Evolutionary conservation across 73 alveolate species (phyloP), one percentile per base, ranked within the genome.

Genomic region (Paramecium sonneborni): DNA sequence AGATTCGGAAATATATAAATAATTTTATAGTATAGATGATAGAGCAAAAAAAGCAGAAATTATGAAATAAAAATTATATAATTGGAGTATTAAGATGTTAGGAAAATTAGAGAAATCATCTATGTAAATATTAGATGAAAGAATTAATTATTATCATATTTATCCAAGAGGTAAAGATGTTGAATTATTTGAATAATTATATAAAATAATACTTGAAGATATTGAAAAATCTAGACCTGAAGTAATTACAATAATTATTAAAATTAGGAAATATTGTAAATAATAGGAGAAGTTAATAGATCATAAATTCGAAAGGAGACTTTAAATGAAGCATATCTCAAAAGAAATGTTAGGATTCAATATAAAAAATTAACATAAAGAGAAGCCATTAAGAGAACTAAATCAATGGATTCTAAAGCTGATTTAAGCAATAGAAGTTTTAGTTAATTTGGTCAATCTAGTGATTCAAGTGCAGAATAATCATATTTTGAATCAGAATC

Each of bases 21-120:
- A 38, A 24, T 55, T 88, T 23, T 76, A 88, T 41, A 85, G 52
- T 26, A 52, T 88, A 41, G 94, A 88, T 70, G 94, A 88, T 20
- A 88, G 55, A 57, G 90, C 87, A 23, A 44, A 88, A 88, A 88
- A 70, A 72, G 76, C 94, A 21, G 87, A 69, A 69, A 44, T 88
- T 3, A 88, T 88, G 94, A 70, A 70, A 69, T 21, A 88, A 43
- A 88, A 88, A 41, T 57, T 88, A 18, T 88, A 69, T 43, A 11
- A 24, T 23, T 88, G 94, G 94, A 69, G 69, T 26, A 88, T 88
- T 70, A 76, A 82, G 21, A 88, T 88, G 55, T 4, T 88, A 44
- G 74, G 68, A 23, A 88, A 88, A 43, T 58, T 69, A 41, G 94
- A 88, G 18, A 70, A 57, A 70, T 39, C 90, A 5, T 57, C 57